Evolutionary conservation across 1,139 yeast genomes (phyloP).

Genomic region (Hemisphaericaspora xylanilytica): DNA sequence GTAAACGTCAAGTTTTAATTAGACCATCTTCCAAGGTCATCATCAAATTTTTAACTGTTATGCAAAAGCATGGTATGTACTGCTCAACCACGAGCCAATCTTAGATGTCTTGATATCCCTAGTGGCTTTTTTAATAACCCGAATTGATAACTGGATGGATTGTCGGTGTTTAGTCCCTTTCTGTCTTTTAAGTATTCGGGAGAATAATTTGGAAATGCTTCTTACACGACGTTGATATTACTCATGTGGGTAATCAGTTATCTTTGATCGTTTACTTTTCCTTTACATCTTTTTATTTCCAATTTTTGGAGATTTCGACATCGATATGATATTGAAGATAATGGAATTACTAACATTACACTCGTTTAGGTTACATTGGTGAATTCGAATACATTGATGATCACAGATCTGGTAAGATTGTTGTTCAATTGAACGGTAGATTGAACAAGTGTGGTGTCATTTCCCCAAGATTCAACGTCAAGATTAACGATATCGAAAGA

Average conservation of each 20-base stretch:
- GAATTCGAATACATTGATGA: conserved; percentile 98
- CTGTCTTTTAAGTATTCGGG: conserved; percentile 98
- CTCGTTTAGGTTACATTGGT: conserved; percentile 87
- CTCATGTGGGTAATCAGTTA: conserved; percentile 20
- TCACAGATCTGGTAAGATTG: conserved; percentile 98
- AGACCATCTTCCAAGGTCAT: conserved; percentile 99
- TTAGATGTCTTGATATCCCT: background rate
- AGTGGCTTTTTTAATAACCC: conserved; percentile 37
- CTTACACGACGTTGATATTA: conserved; percentile 65
- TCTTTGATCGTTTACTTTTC: conserved; percentile 67
- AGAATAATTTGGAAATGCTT: conserved; percentile 70
- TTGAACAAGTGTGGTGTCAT: conserved; percentile 98
- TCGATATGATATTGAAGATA: too few species aligned
- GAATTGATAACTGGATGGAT: conserved; percentile 98
- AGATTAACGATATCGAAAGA: conserved; percentile 89
- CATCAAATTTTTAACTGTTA: conserved; percentile 92
- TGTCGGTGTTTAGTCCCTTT: conserved; percentile 87
- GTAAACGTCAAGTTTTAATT: conserved; percentile 97
- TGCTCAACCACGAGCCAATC: too few species aligned
- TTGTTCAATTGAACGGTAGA: conserved; percentile 95
- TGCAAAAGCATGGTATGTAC: conserved; percentile 75
- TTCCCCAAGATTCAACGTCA: conserved; percentile 96
- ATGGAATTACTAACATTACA: too few species aligned
- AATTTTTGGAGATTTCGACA: background rate
- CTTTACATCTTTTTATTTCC: conserved; percentile 47